phyloP scores from a whole-genome alignment of 768 basidiomycete species.

The Leccinum broughii region DNA sequence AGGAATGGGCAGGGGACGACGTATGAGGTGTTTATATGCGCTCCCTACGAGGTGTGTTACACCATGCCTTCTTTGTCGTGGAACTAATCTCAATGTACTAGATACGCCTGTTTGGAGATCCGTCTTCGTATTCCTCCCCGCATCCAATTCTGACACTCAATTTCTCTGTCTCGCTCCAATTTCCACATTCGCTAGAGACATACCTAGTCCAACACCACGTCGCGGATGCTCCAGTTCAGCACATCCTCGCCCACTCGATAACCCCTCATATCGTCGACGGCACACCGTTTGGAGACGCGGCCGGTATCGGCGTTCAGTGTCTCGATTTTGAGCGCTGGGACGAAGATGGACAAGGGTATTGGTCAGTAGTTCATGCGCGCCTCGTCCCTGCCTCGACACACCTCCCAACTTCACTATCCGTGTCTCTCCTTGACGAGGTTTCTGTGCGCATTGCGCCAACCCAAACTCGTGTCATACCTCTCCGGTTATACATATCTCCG shows the following conservation, averaged over 20 bases:
- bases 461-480: slow-evolving; percentile 62
- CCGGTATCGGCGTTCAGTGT: slow-evolving; percentile 65
- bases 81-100: slow-evolving; percentile 28
- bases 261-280: slow-evolving; percentile 73
- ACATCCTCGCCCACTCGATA: slow-evolving; percentile 53
- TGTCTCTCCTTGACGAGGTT: slow-evolving; percentile 17
- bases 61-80: background rate
- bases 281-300: slow-evolving; percentile 66
- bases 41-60: slow-evolving; percentile 71
- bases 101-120: slow-evolving; percentile 86
- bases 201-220: background rate
- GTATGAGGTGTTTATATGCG: slow-evolving; percentile 75
- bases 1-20: slow-evolving; percentile 41
- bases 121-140: slow-evolving; percentile 40
- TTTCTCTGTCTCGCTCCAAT: slow-evolving; percentile 47
- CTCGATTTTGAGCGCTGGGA: slow-evolving; percentile 19
- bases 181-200: slow-evolving; percentile 6
- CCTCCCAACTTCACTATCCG: slow-evolving; percentile 19
- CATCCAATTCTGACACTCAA: slow-evolving; percentile 58
- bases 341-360: slow-evolving; percentile 42
- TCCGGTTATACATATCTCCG: slow-evolving; percentile 45
- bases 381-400: slow-evolving; percentile 1
- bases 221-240: slow-evolving; percentile 32
- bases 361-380: slow-evolving; percentile 43
- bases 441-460: slow-evolving; percentile 52